These are phyloP conservation scores for Fragilariopsis cylindrus DNA, from an alignment of 108 stramenopile genomes.

Conservation along the genomic window DNA sequence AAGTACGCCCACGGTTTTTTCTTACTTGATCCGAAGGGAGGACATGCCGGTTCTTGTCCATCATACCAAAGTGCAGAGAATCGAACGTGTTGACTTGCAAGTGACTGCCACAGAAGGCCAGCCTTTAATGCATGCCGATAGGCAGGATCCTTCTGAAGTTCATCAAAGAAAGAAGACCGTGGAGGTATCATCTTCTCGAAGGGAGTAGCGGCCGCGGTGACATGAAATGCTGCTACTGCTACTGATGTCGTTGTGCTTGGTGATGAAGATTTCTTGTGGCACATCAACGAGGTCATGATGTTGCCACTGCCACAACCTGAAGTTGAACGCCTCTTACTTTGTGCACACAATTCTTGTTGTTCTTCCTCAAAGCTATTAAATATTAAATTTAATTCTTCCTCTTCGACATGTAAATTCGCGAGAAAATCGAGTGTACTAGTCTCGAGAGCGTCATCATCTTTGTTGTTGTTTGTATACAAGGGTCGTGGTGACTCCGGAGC, in stretches of 20 bases:
- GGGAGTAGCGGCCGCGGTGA: constrained; percentile 7
- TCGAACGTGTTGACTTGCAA: constrained; percentile 79
- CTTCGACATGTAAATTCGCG: background rate
- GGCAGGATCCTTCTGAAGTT: constrained; percentile 33
- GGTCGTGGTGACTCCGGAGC: background rate
- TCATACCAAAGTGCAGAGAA: constrained; percentile 74
- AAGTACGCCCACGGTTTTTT: constrained; percentile 57
- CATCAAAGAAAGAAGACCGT: background rate
- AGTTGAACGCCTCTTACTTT: background rate
- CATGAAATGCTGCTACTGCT: background rate
- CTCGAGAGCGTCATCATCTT: background rate
- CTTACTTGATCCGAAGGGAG: constrained; percentile 36
- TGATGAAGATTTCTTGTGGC: too few relatives aligned
- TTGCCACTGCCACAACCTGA: too few relatives aligned
- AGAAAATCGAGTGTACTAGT: constrained; percentile 13
- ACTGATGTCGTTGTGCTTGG: background rate
- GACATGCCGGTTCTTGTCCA: constrained; percentile 37
- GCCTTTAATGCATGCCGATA: constrained; percentile 66
- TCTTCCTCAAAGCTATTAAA: background rate
- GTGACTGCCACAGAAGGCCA: constrained; percentile 73
- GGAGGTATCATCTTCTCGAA: constrained; percentile 8
- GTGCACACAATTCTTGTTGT: background rate
- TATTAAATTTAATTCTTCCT: constrained; percentile 8
- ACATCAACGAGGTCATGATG: too few relatives aligned
- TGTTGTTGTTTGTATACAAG: background rate